Percentiles rank a stretch among this genome's conserved stretches.
phyloP scores from a whole-genome alignment of 164 flowering plant genomes.

The Vitis vinifera region DNA sequence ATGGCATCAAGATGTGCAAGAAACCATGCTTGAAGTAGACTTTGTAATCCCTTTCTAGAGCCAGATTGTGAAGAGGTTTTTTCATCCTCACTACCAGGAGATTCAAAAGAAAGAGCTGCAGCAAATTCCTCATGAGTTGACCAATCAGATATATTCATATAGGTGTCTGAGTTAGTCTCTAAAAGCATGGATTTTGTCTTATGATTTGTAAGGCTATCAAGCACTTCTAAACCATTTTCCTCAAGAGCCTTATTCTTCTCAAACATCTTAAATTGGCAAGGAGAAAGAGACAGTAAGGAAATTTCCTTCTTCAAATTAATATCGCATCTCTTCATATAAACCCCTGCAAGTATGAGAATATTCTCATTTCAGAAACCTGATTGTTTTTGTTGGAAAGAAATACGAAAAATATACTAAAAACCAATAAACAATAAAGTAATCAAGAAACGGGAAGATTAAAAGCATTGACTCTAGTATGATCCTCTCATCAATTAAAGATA shows the following conservation, averaged over 20 bases:
- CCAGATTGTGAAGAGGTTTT: constrained; percentile 24
- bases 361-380: constrained; percentile 6
- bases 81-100: constrained; percentile 26
- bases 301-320: constrained; percentile 33
- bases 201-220: constrained; percentile 24
- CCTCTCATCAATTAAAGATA: too few species aligned
- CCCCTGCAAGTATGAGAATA: constrained; percentile 61
- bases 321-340: constrained; percentile 49
- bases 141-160: constrained; percentile 43
- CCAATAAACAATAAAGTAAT: too few species aligned
- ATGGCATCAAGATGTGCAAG: constrained; percentile 63
- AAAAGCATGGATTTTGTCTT: constrained; percentile 19
- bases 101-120: constrained; percentile 34
- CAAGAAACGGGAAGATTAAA: too few species aligned
- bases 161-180: constrained; percentile 24
- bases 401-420: too few species aligned
- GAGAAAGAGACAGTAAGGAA: constrained; percentile 61
- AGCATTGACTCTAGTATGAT: too few species aligned
- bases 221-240: constrained; percentile 33
- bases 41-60: constrained; percentile 30
- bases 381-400: too few species aligned
- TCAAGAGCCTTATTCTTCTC: constrained; percentile 34
- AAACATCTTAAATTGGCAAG: constrained; percentile 59
- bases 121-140: constrained; percentile 53
- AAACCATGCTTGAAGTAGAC: constrained; percentile 64